Evolutionary conservation across 2,329 filamentous ascomycete genomes (phyloP), one percentile per base, ranked within the genome.

Genomic region (Plenodomus lindquistii): DNA sequence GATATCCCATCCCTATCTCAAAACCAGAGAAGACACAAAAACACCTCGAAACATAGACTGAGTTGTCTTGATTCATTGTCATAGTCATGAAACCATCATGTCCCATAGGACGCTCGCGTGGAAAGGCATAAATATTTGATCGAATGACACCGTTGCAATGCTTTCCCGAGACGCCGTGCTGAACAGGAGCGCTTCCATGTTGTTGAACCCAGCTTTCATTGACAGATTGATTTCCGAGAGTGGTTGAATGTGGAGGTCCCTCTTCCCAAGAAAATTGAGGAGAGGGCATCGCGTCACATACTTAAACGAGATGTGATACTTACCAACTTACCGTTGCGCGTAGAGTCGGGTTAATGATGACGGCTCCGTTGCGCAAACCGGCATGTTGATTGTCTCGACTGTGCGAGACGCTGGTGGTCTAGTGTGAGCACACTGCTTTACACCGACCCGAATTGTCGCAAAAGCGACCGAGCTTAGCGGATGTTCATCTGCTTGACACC

Each of bases 401-500:
- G 40, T 59, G 52, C 48, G 52, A 46, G 50, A 44, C 34, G 45
- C 38, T 40, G 51, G 45, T 49, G 42, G 44, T 49, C 54, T 42
- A 34, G 50, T 9, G 37, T 50, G 56, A 60, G 59, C 54, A 41
- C 27, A 46, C 45, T 58, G 48, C 55, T 61, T 50, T 40, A 31
- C 27, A 8, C 27, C 11, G 27, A 31, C 27, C 27, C 6, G 6
- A 13, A 8, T 31, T 4, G 27, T 31, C 27, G 27, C 27, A 15
- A 11, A 15, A 11, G 27, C 27, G 27, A 31, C 27, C 27, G 5
- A 8, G 45, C 27, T 64, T 72, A 73, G 44, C 71, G 70, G 52
- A 73, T 73, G 22, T 92, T 97, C 88, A 96, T 96, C 75, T 93
- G 90, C 85, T 96, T 97, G 71, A 85, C 85, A 81, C 93, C 88